Evolutionary conservation across 805 yeast genomes (phyloP).

Genomic region (Myxozyma nipponensis): DNA sequence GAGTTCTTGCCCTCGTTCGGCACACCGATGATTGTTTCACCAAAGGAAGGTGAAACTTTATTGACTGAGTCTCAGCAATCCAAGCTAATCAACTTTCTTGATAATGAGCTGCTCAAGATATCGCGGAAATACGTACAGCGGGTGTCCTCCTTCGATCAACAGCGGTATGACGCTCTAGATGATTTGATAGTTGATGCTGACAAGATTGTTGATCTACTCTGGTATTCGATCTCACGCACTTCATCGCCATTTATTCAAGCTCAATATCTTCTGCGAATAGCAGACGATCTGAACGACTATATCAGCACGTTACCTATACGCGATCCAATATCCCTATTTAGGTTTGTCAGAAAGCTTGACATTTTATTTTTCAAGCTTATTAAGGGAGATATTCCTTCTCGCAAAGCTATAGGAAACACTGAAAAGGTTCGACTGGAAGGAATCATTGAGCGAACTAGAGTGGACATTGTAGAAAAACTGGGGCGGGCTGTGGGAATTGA

Average conservation of each 20-base stretch:
- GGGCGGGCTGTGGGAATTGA: conserved; percentile 44
- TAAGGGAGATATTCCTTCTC: conserved; percentile 39
- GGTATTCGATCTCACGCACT: conserved; percentile 51
- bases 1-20: conserved; percentile 2
- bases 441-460: conserved; percentile 51
- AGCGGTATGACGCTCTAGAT: conserved; percentile 29
- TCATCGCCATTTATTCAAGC: conserved; percentile 51
- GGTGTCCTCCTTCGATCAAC: conserved; percentile 27
- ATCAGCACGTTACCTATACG: conserved; percentile 30
- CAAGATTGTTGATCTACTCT: conserved; percentile 51
- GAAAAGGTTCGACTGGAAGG: conserved; percentile 51
- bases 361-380: conserved; percentile 41
- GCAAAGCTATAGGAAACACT: conserved; percentile 42
- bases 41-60: neutral
- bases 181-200: conserved; percentile 47
- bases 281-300: conserved; percentile 66
- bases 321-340: conserved; percentile 39
- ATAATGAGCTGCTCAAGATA: conserved; percentile 49
- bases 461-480: conserved; percentile 40
- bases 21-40: conserved; percentile 7
- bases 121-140: conserved; percentile 52
- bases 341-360: conserved; percentile 43
- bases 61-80: conserved; percentile 47
- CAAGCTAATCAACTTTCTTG: conserved; percentile 52
- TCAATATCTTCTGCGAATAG: conserved; percentile 56